Percentiles rank a stretch among this genome's conserved stretches.
These are phyloP conservation scores for Nematocida minor DNA, from an alignment of 371 early-diverging fungal genomes.

Conservation along the genomic window DNA sequence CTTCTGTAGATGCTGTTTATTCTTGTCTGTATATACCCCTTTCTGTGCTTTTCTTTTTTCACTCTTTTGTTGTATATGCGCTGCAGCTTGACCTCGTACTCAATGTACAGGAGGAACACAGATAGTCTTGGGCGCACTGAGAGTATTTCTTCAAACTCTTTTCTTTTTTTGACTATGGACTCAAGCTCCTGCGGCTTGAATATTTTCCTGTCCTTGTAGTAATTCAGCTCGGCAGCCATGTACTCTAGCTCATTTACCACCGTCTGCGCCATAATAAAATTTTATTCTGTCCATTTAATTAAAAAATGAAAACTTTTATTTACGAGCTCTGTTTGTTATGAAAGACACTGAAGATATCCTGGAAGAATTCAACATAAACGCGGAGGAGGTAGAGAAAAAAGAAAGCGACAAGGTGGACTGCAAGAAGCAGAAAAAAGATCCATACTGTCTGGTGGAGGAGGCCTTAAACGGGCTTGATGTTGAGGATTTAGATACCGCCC, in stretches of 20 bases:
- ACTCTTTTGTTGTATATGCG: conserved; percentile 32
- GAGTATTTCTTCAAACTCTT: conserved; percentile 19
- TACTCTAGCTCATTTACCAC: conserved; percentile 26
- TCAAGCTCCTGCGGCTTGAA: conserved; percentile 11
- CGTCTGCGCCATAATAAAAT: background rate
- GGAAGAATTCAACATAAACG: conserved; percentile 18
- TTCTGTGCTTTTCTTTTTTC: background rate
- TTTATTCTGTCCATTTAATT: too few species aligned
- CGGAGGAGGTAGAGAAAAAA: background rate
- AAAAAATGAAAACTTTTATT: background rate
- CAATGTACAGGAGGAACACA: conserved; percentile 25
- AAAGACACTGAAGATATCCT: conserved; percentile 25
- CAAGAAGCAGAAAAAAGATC: conserved; percentile 3
- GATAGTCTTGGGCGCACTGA: background rate
- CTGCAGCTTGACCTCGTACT: conserved; percentile 34
- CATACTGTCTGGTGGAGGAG: background rate
- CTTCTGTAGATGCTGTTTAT: conserved; percentile 26
- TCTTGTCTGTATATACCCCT: conserved; percentile 12
- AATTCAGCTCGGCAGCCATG: conserved; percentile 22
- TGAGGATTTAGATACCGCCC: conserved; percentile 6
- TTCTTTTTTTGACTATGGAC: conserved; percentile 36
- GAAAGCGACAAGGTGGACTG: background rate
- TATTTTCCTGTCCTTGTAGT: conserved; percentile 21
- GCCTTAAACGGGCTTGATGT: conserved; percentile 10
- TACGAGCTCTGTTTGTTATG: conserved; percentile 17